Conservation (phyloP, 1,284 basidiomycete species). For the Hymenochaete sp. region DNA sequence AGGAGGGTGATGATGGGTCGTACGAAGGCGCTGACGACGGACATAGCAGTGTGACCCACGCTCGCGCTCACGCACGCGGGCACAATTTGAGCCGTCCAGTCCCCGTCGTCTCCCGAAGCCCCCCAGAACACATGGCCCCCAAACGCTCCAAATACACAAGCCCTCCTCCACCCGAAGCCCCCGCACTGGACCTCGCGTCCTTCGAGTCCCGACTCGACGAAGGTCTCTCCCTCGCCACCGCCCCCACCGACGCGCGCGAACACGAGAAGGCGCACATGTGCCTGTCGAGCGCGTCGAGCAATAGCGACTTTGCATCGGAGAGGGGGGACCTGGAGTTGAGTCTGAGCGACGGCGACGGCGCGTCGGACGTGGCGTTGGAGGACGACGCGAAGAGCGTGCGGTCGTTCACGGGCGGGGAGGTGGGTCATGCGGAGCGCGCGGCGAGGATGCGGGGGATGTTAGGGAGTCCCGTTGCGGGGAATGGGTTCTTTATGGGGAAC, state of each 20-base stretch:
- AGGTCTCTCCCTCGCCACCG: constrained; percentile 57
- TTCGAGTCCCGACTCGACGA: constrained; percentile 60
- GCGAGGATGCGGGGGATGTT: constrained; percentile 10
- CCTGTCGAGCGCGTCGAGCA: constrained; percentile 46
- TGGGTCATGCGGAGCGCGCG: constrained; percentile 9
- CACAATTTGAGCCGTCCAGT: no score
- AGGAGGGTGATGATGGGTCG: constrained; percentile 17
- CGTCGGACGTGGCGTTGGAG: constrained; percentile 48
- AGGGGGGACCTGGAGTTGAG: constrained; percentile 42
- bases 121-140: constrained; percentile 70
- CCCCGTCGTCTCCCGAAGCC: constrained; percentile 34
- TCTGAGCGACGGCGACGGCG: constrained; percentile 24
- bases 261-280: constrained; percentile 30
- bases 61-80: background rate
- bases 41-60: no score
- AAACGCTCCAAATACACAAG: constrained; percentile 72
- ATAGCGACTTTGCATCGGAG: constrained; percentile 54
- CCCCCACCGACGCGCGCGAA: constrained; percentile 43
- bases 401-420: constrained; percentile 49
- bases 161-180: constrained; percentile 69
- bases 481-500: no score
- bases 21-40: no score
- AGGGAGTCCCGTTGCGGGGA: no score
- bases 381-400: constrained; percentile 57
- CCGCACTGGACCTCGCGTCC: constrained; percentile 51